Evolutionary conservation across 805 yeast species (phyloP), one percentile per base, ranked within the genome.

Genomic region (Kurtzmaniella fragi): DNA sequence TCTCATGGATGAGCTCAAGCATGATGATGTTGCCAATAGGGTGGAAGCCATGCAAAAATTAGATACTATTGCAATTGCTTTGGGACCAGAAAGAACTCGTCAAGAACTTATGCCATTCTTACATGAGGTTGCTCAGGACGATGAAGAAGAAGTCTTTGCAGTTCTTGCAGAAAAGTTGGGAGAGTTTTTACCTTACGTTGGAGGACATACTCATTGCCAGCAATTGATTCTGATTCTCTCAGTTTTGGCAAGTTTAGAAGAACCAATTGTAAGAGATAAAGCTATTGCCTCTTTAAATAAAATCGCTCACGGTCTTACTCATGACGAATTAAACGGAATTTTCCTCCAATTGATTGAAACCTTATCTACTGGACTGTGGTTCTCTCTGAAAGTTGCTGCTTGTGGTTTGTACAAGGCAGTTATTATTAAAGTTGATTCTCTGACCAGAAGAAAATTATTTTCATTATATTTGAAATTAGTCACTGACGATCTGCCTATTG

Each of bases 91-190:
- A 59, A 77, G 98, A 55, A 85, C 98, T 9, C 74, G 96, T 43
- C 75, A 75, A 34, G 99, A 93, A 59, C 73, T 93, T 56, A 71
- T 93, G 39, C 97, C 98, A 28, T 93, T 91, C 54, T 73, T 93
- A 45, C 87, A 82, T 49, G 90, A 84, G 44, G 93, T 84, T 17
- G 88, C 90, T 8, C 93, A 86, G 48, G 99, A 93, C 53, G 99
- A 95, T 59, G 99, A 93, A 64, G 99, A 93, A 62, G 99, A 93
- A 64, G 96, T 93, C 5, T 83, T 91, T 62, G 87, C 96, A 1
- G 91, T 89, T 15, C 74, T 95, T 46, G 97, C 97, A 3, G 87
- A 84, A 50, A 91, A 90, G 68, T 67, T 93, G 50, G 95, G 95
- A 15, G 77, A 78, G 41, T 91, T 93, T 59, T 80, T 89, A 28